phyloP scores from a whole-genome alignment of 2,329 filamentous ascomycete genomes.

The Pseudogymnoascus sp. region DNA sequence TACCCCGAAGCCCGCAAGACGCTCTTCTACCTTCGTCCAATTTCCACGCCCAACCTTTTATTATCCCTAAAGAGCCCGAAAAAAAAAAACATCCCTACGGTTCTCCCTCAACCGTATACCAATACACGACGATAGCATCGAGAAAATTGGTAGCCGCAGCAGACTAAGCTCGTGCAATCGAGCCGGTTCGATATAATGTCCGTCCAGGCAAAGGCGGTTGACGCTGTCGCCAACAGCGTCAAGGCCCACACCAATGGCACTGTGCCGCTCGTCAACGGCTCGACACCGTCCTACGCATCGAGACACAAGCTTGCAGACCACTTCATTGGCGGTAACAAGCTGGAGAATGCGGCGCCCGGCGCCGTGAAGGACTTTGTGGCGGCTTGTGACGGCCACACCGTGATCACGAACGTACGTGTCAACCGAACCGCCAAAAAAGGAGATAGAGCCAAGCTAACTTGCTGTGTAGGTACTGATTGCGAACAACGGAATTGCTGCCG shows the following conservation, averaged over 20 bases:
- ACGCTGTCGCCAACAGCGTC: constrained; percentile 24
- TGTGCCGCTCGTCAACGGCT: constrained; percentile 49
- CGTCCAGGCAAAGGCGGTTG: background rate
- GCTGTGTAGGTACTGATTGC: constrained; percentile 79
- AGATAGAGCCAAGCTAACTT: constrained; percentile 19
- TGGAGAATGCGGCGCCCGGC: constrained; percentile 73
- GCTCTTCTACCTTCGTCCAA: background rate
- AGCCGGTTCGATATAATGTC: constrained; percentile 1
- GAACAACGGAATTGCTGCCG: constrained; percentile 98
- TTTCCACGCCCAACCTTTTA: background rate
- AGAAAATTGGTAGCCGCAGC: background rate
- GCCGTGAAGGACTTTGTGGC: constrained; percentile 96
- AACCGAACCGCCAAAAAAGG: background rate
- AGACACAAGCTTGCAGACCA: constrained; percentile 80
- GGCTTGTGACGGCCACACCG: constrained; percentile 84
- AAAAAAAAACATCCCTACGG: background rate
- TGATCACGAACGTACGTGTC: constrained; percentile 85
- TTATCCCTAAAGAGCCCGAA: constrained; percentile 4
- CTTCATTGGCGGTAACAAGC: constrained; percentile 91
- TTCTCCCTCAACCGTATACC: background rate
- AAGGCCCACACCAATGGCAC: constrained; percentile 29
- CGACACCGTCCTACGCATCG: constrained; percentile 60
- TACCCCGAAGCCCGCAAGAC: background rate
- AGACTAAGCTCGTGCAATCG: background rate
- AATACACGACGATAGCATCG: background rate